Evolutionary conservation across 2,329 filamentous ascomycete species (phyloP).

Genomic region (Rhinocladiella mackenziei): DNA sequence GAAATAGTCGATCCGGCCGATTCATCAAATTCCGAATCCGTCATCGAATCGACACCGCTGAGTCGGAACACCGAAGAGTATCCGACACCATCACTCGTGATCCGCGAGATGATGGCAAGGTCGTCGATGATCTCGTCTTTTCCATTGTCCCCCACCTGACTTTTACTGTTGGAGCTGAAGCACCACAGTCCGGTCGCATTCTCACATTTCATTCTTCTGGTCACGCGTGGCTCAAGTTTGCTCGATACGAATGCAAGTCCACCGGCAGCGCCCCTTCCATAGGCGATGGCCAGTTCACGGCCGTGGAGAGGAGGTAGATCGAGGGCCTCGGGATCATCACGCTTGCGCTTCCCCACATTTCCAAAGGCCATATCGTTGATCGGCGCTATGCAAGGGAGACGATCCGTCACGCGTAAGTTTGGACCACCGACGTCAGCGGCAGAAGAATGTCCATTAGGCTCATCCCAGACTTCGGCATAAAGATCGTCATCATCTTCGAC

Average conservation of each 20-base stretch:
- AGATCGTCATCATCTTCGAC: slow-evolving; percentile 52
- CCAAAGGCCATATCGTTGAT: slow-evolving; percentile 25
- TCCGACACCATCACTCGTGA: slow-evolving; percentile 62
- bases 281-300: slow-evolving; percentile 53
- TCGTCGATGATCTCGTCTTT: slow-evolving; percentile 64
- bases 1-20: slow-evolving; percentile 83
- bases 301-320: slow-evolving; percentile 33
- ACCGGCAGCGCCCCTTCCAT: slow-evolving; percentile 56
- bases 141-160: slow-evolving; percentile 42
- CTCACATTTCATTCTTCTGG: slow-evolving; percentile 67
- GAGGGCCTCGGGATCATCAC: slow-evolving; percentile 47
- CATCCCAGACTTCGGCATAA: slow-evolving; percentile 38
- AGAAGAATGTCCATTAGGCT: slow-evolving; percentile 23
- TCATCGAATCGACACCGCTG: slow-evolving; percentile 70
- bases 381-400: slow-evolving; percentile 24
- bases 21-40: slow-evolving; percentile 85
- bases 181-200: slow-evolving; percentile 78
- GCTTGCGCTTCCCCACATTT: slow-evolving; percentile 24
- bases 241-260: slow-evolving; percentile 73
- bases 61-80: slow-evolving; percentile 74
- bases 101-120: slow-evolving; percentile 78
- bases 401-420: slow-evolving; percentile 21
- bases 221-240: slow-evolving; percentile 68
- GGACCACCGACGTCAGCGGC: slow-evolving; percentile 12
- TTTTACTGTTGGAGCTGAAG: slow-evolving; percentile 60